A percentile compares a stretch with the other conserved stretches of the same genome.
Conservation (phyloP, 176 grass and related monocot species). For the Otatea glauca region DNA sequence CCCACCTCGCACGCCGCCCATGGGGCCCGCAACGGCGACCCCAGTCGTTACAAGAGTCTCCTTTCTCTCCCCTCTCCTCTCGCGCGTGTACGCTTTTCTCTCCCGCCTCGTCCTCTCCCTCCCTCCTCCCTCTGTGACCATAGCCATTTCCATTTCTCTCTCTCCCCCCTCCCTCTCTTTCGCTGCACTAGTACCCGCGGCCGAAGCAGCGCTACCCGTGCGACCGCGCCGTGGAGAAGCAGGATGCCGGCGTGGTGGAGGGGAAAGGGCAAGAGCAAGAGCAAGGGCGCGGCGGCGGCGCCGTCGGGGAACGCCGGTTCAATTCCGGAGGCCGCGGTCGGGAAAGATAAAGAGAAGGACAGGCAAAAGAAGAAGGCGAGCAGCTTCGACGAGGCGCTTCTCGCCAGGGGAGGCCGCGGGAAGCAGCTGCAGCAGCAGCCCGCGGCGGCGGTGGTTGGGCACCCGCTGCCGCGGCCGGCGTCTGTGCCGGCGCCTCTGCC, state of each 20-base stretch:
- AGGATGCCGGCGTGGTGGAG: slow-evolving; percentile 79
- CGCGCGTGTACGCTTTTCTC: slow-evolving; percentile 41
- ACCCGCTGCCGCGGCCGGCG: slow-evolving; percentile 63
- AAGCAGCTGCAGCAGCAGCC: not conserved
- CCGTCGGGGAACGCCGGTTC: not conserved
- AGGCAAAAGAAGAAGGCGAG: slow-evolving; percentile 53
- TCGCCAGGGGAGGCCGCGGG: not conserved
- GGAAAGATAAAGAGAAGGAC: not conserved
- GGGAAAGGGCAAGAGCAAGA: slow-evolving; percentile 40
- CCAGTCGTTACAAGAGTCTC: slow-evolving; percentile 49
- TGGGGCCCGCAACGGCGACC: slow-evolving; percentile 41
- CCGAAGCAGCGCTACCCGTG: not conserved
- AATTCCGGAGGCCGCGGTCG: not conserved
- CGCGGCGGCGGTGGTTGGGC: slow-evolving; percentile 2
- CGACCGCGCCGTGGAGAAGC: not conserved
- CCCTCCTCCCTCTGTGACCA: not conserved
- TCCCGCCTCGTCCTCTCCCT: not conserved
- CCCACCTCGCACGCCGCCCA: not conserved
- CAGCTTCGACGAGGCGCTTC: slow-evolving; percentile 70
- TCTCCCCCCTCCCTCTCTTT: not conserved
- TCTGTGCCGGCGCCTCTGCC: slow-evolving; percentile 45
- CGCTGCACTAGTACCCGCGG: not conserved
- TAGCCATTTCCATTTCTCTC: not conserved
- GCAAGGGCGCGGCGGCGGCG: not conserved
- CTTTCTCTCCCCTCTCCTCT: not conserved